phyloP scores from a whole-genome alignment of 169 alveolate species.

The Hammondia hammondi region DNA sequence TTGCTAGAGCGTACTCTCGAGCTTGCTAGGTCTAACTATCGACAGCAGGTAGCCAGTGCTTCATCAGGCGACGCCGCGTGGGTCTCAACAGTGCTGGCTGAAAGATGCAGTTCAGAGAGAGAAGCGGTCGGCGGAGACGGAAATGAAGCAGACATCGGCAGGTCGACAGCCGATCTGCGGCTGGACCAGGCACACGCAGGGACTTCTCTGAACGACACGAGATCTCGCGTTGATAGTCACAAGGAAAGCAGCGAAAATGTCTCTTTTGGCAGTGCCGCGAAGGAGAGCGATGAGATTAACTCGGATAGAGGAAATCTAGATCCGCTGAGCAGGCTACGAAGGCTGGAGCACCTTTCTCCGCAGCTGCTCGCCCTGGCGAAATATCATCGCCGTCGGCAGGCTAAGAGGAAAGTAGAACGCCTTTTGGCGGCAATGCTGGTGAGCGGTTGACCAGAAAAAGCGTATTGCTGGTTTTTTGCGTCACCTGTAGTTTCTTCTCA shows the following conservation, averaged over 20 bases:
- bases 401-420: slow-evolving; percentile 28
- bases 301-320: background rate
- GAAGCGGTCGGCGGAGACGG: background rate
- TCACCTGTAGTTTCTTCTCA: too few relatives aligned
- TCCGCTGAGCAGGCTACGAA: background rate
- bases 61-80: background rate
- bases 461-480: too few relatives aligned
- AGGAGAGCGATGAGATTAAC: background rate
- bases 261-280: too few relatives aligned
- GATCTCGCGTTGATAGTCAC: too few relatives aligned
- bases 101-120: background rate
- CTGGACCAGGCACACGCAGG: too few relatives aligned
- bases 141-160: background rate
- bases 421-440: slow-evolving; percentile 21
- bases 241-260: too few relatives aligned
- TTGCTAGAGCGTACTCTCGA: slow-evolving; percentile 27
- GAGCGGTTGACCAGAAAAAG: background rate
- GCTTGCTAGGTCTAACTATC: slow-evolving; percentile 4
- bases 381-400: slow-evolving; percentile 9
- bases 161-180: too few relatives aligned
- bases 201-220: too few relatives aligned
- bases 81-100: background rate
- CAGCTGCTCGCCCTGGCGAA: slow-evolving; percentile 14
- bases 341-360: background rate
- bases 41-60: background rate